These are phyloP conservation scores for Globisporangium takayamanum DNA, from an alignment of 352 stramenopile species.

Conservation along the genomic window DNA sequence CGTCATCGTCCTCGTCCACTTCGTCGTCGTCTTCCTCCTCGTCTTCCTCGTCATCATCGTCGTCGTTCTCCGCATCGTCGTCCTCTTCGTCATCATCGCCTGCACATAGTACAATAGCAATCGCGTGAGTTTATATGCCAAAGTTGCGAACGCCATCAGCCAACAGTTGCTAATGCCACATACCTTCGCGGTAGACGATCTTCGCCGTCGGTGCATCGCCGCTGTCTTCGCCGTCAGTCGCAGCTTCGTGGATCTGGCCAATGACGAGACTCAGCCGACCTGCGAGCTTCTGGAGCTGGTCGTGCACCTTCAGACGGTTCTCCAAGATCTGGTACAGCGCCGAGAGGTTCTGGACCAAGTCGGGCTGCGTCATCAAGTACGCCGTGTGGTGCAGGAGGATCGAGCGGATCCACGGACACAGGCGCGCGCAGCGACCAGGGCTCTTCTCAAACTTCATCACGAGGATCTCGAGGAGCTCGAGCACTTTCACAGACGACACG, in stretches of 20 bases:
- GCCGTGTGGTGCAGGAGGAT: slow-evolving; percentile 81
- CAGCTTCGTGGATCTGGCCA: slow-evolving; percentile 70
- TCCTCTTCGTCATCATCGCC: slow-evolving; percentile 23
- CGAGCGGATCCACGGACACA: slow-evolving; percentile 80
- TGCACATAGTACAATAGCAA: slow-evolving; percentile 7
- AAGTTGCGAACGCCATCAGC: too few species aligned
- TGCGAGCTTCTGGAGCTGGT: slow-evolving; percentile 78
- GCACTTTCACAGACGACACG: slow-evolving; percentile 65
- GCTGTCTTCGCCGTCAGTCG: slow-evolving; percentile 15
- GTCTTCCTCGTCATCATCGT: slow-evolving; percentile 29
- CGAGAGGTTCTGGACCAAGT: slow-evolving; percentile 76
- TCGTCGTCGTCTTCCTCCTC: slow-evolving; percentile 39
- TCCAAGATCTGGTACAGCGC: slow-evolving; percentile 82
- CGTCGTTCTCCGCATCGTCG: slow-evolving; percentile 15
- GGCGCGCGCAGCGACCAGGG: slow-evolving; percentile 62
- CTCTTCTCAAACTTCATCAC: slow-evolving; percentile 81
- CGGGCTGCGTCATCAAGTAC: slow-evolving; percentile 78
- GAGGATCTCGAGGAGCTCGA: slow-evolving; percentile 71
- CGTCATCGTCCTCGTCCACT: slow-evolving; percentile 43
- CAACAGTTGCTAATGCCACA: not conserved
- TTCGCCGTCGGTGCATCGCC: slow-evolving; percentile 41
- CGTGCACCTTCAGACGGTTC: slow-evolving; percentile 73
- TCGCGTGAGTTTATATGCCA: slow-evolving; percentile 3
- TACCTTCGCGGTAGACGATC: slow-evolving; percentile 65
- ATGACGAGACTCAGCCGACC: slow-evolving; percentile 77